Evolutionary conservation across 2,329 filamentous ascomycete genomes (phyloP), one percentile per base, ranked within the genome.

Genomic region (Fusarium torulosum): DNA sequence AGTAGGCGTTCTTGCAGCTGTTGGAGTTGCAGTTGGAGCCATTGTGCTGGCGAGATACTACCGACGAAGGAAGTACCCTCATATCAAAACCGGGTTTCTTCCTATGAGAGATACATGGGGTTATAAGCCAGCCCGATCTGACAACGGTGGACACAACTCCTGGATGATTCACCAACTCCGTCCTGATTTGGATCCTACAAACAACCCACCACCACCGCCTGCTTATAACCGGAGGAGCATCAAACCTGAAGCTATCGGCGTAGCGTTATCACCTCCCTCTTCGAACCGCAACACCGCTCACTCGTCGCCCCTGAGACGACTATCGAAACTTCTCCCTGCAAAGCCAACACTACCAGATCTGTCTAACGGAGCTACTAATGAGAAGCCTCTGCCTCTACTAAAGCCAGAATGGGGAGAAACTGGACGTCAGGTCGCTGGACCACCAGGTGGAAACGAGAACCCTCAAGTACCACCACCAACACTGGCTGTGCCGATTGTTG

Each of bases 1-100:
- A 2, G 79, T 88, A 6, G 89, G 86, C 7, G 79, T 83, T 13
- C 80, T 82, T 6, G 84, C 83, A 6, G 83, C 82, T 2, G 77
- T 83, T 5, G 75, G 82, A 6, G 68, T 90, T 19, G 84, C 81
- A 7, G 70, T 87, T 27, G 80, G 79, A 6, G 72, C 85, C 14
- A 81, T 88, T 23, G 68, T 86, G 9, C 54, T 85, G 15, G 79
- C 80, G 5, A 78, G 83, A 44, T 71, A 69, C 43, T 74, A 73
- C 58, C 81, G 84, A n/a, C 79, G 77, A 49, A 79, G 75, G 70
- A 79, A 76, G 20, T 79, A 79, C 50, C 76, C 70, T 27, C 76
- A 77, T 19, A 70, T 75, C 47, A 79, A 79, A 65, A 78, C 74
- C 4, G 79, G 76, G 4, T 81, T 83, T 63, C 75, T 78, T 50